Conservation (phyloP, 176 grass and related monocot genomes). For the Musa itinerans region DNA sequence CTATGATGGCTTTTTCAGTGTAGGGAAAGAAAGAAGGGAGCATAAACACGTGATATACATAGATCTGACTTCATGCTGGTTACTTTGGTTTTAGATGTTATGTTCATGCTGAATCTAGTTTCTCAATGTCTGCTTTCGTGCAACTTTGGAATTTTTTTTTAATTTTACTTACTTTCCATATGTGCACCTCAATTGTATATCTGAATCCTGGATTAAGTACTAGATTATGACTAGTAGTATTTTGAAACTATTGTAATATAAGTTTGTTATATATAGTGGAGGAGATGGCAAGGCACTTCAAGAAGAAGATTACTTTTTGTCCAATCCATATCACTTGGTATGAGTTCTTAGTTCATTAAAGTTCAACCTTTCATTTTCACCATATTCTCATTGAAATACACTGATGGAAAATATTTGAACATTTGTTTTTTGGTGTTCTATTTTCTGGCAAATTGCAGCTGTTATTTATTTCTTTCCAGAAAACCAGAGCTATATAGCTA, state of each 20-base stretch:
- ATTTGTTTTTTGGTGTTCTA: too few relatives aligned
- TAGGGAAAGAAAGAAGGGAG: too few relatives aligned
- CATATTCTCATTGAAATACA: neutral
- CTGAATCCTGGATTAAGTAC: neutral
- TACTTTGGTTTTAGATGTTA: too few relatives aligned
- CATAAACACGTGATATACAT: too few relatives aligned
- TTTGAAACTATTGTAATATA: slow-evolving; percentile 26
- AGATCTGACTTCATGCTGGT: too few relatives aligned
- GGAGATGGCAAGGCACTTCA: slow-evolving; percentile 56
- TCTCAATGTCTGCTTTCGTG: too few relatives aligned
- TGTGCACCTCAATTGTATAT: neutral
- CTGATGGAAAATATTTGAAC: too few relatives aligned
- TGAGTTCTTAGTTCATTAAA: slow-evolving; percentile 18
- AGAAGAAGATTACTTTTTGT: slow-evolving; percentile 93
- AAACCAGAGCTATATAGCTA: too few relatives aligned
- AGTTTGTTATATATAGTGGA: slow-evolving; percentile 38
- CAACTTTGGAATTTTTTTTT: neutral
- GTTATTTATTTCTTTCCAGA: too few relatives aligned
- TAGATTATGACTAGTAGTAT: neutral
- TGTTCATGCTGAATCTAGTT: too few relatives aligned
- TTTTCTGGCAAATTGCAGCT: too few relatives aligned
- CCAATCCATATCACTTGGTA: slow-evolving; percentile 98
- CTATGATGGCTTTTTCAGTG: too few relatives aligned
- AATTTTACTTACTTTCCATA: neutral
- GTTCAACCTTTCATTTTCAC: slow-evolving; percentile 1